Evolutionary conservation across 805 yeast genomes (phyloP).

Genomic region (Lipomyces kockii): DNA sequence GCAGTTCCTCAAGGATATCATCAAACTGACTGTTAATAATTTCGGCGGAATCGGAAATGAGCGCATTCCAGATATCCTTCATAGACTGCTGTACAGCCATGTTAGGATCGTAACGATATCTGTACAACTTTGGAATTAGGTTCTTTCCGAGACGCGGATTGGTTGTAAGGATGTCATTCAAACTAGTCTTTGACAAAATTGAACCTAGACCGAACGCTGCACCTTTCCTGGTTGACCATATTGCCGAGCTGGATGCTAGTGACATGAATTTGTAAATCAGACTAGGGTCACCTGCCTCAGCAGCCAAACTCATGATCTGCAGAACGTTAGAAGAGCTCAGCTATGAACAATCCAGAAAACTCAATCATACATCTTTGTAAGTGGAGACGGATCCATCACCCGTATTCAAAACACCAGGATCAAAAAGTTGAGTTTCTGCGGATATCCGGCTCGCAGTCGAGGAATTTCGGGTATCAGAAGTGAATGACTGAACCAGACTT

Average conservation of each 20-base stretch:
- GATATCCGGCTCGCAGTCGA: slow-evolving; percentile 65
- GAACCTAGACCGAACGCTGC: slow-evolving; percentile 92
- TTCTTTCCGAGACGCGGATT: slow-evolving; percentile 60
- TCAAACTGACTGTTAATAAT: slow-evolving; percentile 60
- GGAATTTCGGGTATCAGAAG: slow-evolving; percentile 55
- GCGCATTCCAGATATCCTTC: slow-evolving; percentile 84
- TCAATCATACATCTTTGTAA: slow-evolving; percentile 72
- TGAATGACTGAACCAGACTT: slow-evolving; percentile 74
- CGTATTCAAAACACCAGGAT: slow-evolving; percentile 76
- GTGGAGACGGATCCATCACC: slow-evolving; percentile 81
- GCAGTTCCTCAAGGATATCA: slow-evolving; percentile 64
- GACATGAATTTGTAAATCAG: slow-evolving; percentile 94
- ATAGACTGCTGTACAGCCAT: slow-evolving; percentile 74
- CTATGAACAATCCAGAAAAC: neutral
- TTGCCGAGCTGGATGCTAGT: slow-evolving; percentile 78
- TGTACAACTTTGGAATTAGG: slow-evolving; percentile 78
- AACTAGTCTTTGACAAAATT: slow-evolving; percentile 75
- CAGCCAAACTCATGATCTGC: slow-evolving; percentile 66
- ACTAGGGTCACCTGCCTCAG: slow-evolving; percentile 95
- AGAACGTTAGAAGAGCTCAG: neutral
- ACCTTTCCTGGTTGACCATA: slow-evolving; percentile 94
- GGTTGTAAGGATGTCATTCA: slow-evolving; percentile 62
- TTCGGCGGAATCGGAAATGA: slow-evolving; percentile 61
- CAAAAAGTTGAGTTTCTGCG: slow-evolving; percentile 82
- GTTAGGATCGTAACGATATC: slow-evolving; percentile 87